Evolutionary conservation across 768 basidiomycete genomes (phyloP).

Genomic region (Trametes gibbosa): DNA sequence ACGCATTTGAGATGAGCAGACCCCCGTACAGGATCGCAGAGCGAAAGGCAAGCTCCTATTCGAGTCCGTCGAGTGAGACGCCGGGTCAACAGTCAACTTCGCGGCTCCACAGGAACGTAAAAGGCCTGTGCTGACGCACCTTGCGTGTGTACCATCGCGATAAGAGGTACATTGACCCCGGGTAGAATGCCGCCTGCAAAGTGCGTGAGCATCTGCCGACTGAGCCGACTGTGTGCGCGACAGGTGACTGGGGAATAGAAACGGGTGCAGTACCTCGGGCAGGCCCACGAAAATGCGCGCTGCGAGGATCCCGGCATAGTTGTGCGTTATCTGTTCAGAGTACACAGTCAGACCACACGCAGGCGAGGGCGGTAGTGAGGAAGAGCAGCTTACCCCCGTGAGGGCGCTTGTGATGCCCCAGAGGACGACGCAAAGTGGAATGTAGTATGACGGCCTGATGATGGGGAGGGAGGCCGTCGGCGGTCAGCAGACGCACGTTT

Average conservation of each 20-base stretch:
- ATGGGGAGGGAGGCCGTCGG: background rate
- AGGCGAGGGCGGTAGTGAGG: background rate
- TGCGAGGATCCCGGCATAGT: slow-evolving; percentile 51
- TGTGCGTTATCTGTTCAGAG: slow-evolving; percentile 45
- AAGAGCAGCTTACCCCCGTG: slow-evolving; percentile 49
- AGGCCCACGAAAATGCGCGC: slow-evolving; percentile 63
- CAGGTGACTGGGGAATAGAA: background rate
- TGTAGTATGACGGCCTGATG: slow-evolving; percentile 57
- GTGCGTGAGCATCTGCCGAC: background rate
- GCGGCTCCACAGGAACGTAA: background rate
- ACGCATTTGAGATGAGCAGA: slow-evolving; percentile 62
- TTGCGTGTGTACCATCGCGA: slow-evolving; percentile 39
- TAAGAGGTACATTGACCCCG: slow-evolving; percentile 45
- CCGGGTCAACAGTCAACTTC: too few relatives aligned
- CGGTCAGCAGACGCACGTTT: too few relatives aligned
- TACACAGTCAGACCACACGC: background rate
- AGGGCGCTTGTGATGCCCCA: slow-evolving; percentile 65
- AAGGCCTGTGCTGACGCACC: slow-evolving; percentile 18
- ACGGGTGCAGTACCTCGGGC: slow-evolving; percentile 42
- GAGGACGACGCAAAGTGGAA: slow-evolving; percentile 53
- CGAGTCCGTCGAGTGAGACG: slow-evolving; percentile 23
- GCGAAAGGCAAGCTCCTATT: slow-evolving; percentile 63
- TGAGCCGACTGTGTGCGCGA: background rate
- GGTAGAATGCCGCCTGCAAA: slow-evolving; percentile 58
- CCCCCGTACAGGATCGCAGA: slow-evolving; percentile 60